phyloP scores from a whole-genome alignment of 192 early-diverging fungal genomes.

The Mortierella antarctica region DNA sequence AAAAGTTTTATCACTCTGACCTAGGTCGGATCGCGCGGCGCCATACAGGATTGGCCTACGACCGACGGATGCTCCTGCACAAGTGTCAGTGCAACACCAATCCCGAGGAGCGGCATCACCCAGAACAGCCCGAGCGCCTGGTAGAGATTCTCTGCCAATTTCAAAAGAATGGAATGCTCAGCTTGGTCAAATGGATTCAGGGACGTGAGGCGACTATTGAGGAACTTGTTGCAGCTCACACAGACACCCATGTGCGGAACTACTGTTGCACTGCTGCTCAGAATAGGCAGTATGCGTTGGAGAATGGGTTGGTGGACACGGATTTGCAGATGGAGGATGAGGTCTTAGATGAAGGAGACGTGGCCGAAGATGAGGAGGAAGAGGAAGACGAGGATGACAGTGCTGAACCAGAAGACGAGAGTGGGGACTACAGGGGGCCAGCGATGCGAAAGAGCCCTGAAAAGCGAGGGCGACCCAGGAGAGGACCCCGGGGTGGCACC shows the following conservation, averaged over 20 bases:
- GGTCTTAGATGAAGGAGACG: constrained; percentile 16
- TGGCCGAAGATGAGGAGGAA: constrained; percentile 7
- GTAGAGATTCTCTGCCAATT: constrained; percentile 57
- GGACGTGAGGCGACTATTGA: constrained; percentile 59
- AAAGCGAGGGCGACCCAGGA: constrained; percentile 32
- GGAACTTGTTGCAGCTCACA: constrained; percentile 60
- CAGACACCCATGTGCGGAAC: constrained; percentile 60
- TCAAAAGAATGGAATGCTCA: constrained; percentile 59
- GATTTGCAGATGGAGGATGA: constrained; percentile 34
- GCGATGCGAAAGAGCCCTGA: neutral
- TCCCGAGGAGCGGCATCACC: constrained; percentile 57
- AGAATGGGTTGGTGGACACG: constrained; percentile 25
- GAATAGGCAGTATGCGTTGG: constrained; percentile 32
- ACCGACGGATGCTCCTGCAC: constrained; percentile 60
- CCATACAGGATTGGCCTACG: constrained; percentile 61
- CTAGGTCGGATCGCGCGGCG: constrained; percentile 49
- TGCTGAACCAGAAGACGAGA: neutral
- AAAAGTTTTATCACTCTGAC: constrained; percentile 58
- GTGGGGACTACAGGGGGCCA: neutral
- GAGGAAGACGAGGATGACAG: constrained; percentile 18
- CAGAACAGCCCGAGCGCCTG: constrained; percentile 64
- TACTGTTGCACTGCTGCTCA: constrained; percentile 55
- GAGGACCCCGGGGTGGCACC: constrained; percentile 24
- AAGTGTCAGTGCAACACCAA: constrained; percentile 61
- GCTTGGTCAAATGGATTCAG: constrained; percentile 59